Base-by-base conservation (phyloP, 768 basidiomycete species). In the Clitopilus passeckerianus region DNA sequence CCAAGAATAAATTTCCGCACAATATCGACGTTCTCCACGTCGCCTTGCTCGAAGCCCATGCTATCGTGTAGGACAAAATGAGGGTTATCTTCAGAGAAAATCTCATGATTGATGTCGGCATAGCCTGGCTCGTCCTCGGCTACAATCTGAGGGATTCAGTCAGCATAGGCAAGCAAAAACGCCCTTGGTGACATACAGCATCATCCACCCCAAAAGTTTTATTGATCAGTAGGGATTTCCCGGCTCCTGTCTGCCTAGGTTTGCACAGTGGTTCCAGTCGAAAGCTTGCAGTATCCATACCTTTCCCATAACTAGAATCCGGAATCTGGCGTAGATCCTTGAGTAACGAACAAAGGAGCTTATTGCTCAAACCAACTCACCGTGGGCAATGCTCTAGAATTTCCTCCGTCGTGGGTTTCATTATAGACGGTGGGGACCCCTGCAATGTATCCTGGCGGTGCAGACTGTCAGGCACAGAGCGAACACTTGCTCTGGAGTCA, bases 61-160 rank as follows among this genome's bases (percentile, higher is more conserved):
- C 66, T 69, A 27, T 73, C 72, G 54, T 74, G 72, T 1, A 74
- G 60, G 1, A 74, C 61, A 54, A 74, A 71, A 34, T 60, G 66
- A 15, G 61, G 54, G 53, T 74, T 74, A 1, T 64, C 61, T 35
- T 64, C 53, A 6, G 67, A 67, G 8, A 60, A 58, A 24, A 74
- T 65, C 53, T 71, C 72, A 6, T 46, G 50, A 34, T 72, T 22
- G 30, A 74, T 72, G 23, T 72, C 64, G 2, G 68, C 64, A 16
- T 54, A 46, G 16, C 72, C 72, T 5, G 58, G 27, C 14, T 59
- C 34, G 14, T 16, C 33, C 43, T 74, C 55, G 1, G 66, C 64
- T 1, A 69, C 69, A 44, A 63, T 55, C 68, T 69, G 22, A 1
- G 34, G 34, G 9, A 12, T 2, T 16, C 22, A 6, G 54, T 15